Base-by-base conservation (phyloP, 2,329 filamentous ascomycete genomes). In the Aspergillus novofumigatus region DNA sequence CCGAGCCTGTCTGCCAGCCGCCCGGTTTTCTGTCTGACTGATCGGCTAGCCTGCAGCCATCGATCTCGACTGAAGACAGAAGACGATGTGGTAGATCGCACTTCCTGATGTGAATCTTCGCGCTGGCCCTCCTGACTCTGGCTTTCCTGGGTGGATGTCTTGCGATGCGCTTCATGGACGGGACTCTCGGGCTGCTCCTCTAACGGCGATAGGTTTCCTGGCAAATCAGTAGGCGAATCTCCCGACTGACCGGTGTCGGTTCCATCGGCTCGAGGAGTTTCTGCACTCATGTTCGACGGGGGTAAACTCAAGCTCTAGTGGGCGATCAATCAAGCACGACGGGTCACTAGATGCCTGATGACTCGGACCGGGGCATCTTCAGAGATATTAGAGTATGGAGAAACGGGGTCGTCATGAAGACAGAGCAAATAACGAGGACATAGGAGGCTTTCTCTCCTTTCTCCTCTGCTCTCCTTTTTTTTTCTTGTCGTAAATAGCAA, bases 1-100 rank as follows among this genome's bases (percentile, higher is more conserved):
- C 56, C 53, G 8, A 58, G 38, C 11, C 35, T 51, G 2, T 49
- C 53, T 2, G 56, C 56, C 1, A 58, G 44, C 9, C 52, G 56
- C 11, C 44, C 32, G 3, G 56, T 45, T 17, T 58, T 45, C 21
- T 55, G 35, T 21, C 56, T 45, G 11, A 58, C 49, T 3, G 53
- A 21, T 9, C 56, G 52, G 11, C 35, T 53, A 21, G 45, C 53
- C 2, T 49, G 25, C 0, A 53, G 53, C 49, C 53, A 55, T 48
- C 56, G 49, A 17, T 52, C 29, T 20, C 49, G 21, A 42, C 41
- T 58, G 17, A 58, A 47, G 3, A 55, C 25, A 1, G 55, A 57
- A 2, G 51, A 48, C 0, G 51, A 49, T 11, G 38, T 28, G 1
- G 14, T 57, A 14, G 55, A 57, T 14, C 11, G 23, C 1, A 23